phyloP scores from a whole-genome alignment of 2,329 filamentous ascomycete genomes.

The Fusarium ramigenum region DNA sequence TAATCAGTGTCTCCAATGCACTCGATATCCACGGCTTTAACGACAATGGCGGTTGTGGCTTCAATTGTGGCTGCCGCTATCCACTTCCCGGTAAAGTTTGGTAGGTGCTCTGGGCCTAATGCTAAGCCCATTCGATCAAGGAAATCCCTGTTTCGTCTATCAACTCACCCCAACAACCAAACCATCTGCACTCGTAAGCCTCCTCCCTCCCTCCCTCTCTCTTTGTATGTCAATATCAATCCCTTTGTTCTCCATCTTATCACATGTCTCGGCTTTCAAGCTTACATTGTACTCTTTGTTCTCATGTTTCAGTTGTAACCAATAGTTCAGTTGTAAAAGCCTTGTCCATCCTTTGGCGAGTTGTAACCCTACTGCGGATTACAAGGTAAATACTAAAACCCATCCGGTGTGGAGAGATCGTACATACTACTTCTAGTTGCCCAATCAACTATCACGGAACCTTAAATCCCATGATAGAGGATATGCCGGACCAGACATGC shows the following conservation, averaged over 20 bases:
- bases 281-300: constrained; percentile 5
- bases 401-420: constrained; percentile 11
- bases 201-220: not conserved
- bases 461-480: not conserved
- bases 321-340: not conserved
- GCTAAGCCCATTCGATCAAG: not conserved
- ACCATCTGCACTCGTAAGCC: not conserved
- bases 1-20: not conserved
- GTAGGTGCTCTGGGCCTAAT: not conserved
- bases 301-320: not conserved
- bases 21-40: not conserved
- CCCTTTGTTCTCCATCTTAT: not conserved
- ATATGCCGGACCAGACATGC: not conserved
- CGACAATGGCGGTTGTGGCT: constrained; percentile 23
- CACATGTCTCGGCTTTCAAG: not conserved
- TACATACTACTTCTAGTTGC: constrained; percentile 22
- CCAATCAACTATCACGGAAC: constrained; percentile 34
- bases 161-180: constrained; percentile 30
- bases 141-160: constrained; percentile 2
- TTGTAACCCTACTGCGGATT: not conserved
- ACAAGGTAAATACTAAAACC: not conserved
- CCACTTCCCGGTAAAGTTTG: constrained; percentile 14
- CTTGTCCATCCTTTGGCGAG: not conserved
- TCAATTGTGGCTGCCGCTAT: constrained; percentile 25
- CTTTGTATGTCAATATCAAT: not conserved